A percentile compares a stretch with the other conserved stretches of the same genome.
Conservation (phyloP, 345 rosid species). For the Limnanthes douglasii region DNA sequence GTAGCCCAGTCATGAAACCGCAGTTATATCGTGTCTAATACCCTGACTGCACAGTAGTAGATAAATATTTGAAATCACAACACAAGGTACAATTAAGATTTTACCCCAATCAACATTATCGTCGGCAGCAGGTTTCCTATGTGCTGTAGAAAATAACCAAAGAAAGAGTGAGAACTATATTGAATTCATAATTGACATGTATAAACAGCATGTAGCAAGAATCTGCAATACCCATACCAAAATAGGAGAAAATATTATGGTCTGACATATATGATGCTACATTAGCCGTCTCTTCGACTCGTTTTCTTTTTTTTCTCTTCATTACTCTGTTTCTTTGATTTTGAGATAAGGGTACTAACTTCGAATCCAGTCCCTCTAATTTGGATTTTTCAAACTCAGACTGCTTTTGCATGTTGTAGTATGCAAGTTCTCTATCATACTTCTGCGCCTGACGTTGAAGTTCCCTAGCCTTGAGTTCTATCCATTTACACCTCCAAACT, state of each 20-base stretch:
- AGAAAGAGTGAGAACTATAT: not conserved
- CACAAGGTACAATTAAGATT: too few species aligned
- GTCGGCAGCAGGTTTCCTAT: constrained; percentile 30
- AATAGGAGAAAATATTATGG: constrained; percentile 59
- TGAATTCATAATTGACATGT: constrained; percentile 4
- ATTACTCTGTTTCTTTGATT: constrained; percentile 23
- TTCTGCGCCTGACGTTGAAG: constrained; percentile 28
- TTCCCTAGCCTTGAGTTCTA: constrained; percentile 50
- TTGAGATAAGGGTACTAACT: constrained; percentile 30
- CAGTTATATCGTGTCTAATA: not conserved
- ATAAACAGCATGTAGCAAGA: constrained; percentile 5
- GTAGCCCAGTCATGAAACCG: constrained; percentile 7
- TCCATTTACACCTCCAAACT: constrained; percentile 75
- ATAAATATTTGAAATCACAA: too few species aligned
- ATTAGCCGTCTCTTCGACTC: constrained; percentile 50
- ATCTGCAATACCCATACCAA: constrained; percentile 24
- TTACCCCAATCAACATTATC: constrained; percentile 31
- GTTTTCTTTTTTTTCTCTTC: constrained; percentile 54
- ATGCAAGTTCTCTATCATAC: constrained; percentile 49
- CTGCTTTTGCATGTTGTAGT: constrained; percentile 27
- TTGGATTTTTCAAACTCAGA: constrained; percentile 17
- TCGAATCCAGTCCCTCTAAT: constrained; percentile 23
- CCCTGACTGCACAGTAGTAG: not conserved
- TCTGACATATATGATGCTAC: constrained; percentile 23
- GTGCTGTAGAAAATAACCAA: constrained; percentile 25